These are phyloP conservation scores for Castanea sativa DNA, from an alignment of 306 rosid species.

Conservation along the genomic window DNA sequence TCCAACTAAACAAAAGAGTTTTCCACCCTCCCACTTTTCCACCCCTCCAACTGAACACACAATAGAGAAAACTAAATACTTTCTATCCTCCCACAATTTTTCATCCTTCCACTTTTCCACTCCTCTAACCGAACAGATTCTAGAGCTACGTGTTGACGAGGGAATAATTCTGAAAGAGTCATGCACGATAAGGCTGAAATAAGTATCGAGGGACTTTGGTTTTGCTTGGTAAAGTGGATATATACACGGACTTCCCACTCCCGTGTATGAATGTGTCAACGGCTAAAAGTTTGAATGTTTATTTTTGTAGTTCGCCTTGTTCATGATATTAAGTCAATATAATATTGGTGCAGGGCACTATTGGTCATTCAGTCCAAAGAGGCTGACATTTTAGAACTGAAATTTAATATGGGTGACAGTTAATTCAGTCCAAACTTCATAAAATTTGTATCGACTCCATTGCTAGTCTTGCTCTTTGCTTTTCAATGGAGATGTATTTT, in stretches of 20 bases:
- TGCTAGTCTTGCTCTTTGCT: not conserved
- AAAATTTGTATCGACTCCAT: not conserved
- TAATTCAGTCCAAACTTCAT: not conserved
- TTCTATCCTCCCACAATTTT: no score
- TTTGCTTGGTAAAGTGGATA: not conserved
- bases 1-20: no score
- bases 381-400: not conserved
- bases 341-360: no score
- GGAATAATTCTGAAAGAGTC: not conserved
- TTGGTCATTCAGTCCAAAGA: not conserved
- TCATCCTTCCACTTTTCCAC: no score
- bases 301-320: not conserved
- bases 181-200: not conserved
- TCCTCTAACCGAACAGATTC: no score
- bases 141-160: slow-evolving; percentile 26
- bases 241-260: not conserved
- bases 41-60: no score
- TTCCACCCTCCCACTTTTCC: no score
- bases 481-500: not conserved
- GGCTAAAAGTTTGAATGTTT: not conserved
- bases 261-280: slow-evolving; percentile 10
- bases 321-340: not conserved
- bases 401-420: no score
- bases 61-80: no score
- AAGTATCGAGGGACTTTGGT: not conserved